Conservation (phyloP, 2,329 filamentous ascomycete genomes). For the Grosmannia huntii region DNA sequence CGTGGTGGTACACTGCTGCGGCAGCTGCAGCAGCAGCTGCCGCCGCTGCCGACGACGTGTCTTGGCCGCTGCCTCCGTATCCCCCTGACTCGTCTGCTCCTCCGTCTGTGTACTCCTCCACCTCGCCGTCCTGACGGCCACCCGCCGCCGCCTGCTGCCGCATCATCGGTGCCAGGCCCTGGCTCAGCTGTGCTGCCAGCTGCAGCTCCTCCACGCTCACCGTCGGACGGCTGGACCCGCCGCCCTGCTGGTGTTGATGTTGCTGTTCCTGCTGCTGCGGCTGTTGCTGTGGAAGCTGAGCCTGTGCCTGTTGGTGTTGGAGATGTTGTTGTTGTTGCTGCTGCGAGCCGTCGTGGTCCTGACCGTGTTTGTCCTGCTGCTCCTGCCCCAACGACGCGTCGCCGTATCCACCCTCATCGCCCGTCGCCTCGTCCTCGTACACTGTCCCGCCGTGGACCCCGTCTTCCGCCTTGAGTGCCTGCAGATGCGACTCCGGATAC, state of each 20-base stretch:
- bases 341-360: slow-evolving; percentile 10
- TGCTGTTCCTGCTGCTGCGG: slow-evolving; percentile 21
- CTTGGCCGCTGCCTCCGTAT: not conserved
- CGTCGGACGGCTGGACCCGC: slow-evolving; percentile 15
- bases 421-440: slow-evolving; percentile 1
- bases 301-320: slow-evolving; percentile 8
- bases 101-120: slow-evolving; percentile 15
- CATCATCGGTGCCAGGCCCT: slow-evolving; percentile 39
- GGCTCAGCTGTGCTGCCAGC: slow-evolving; percentile 43
- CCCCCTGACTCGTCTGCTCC: not conserved
- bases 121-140: slow-evolving; percentile 15
- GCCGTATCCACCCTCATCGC: slow-evolving; percentile 2
- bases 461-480: slow-evolving; percentile 10
- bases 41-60: not conserved
- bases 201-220: slow-evolving; percentile 43
- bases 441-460: not conserved
- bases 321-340: slow-evolving; percentile 10
- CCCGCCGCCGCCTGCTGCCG: slow-evolving; percentile 25
- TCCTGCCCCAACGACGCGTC: slow-evolving; percentile 1
- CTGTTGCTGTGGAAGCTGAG: not conserved
- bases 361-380: slow-evolving; percentile 4
- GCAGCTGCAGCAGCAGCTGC: slow-evolving; percentile 13
- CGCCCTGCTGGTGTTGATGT: slow-evolving; percentile 27
- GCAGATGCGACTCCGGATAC: slow-evolving; percentile 12
- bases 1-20: slow-evolving; percentile 7